Evolutionary conservation across 768 basidiomycete genomes (phyloP).

Genomic region (Pisolithus tinctorius): DNA sequence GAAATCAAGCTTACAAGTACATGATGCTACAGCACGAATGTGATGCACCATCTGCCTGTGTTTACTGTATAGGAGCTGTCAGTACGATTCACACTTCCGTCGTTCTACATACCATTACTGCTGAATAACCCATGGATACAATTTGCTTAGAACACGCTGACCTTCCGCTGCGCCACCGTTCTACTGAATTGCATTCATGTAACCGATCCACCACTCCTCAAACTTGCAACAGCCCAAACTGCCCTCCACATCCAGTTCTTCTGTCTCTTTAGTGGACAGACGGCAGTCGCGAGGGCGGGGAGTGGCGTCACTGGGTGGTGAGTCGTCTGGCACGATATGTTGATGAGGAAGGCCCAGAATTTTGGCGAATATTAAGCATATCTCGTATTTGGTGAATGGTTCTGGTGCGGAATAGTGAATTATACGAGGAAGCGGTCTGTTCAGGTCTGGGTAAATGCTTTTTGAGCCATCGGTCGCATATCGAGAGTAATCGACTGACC

Average conservation of each 20-base stretch:
- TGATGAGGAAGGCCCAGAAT: conserved; percentile 62
- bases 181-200: conserved; percentile 25
- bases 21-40: no score
- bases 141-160: no score
- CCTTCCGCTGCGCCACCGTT: neutral
- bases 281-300: conserved; percentile 76
- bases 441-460: conserved; percentile 23
- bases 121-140: no score
- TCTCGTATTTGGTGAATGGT: conserved; percentile 89
- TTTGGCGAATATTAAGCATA: conserved; percentile 72
- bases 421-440: conserved; percentile 53
- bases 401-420: conserved; percentile 82
- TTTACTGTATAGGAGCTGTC: no score
- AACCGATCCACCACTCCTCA: conserved; percentile 76
- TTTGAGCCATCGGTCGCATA: neutral
- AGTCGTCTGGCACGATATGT: conserved; percentile 70
- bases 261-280: conserved; percentile 71
- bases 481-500: conserved; percentile 35
- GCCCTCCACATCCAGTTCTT: conserved; percentile 48
- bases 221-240: conserved; percentile 62
- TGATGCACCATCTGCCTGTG: no score
- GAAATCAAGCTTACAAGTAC: conserved; percentile 5
- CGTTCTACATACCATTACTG: no score
- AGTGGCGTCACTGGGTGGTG: conserved; percentile 62
- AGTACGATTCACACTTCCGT: no score